Conservation (phyloP, 768 basidiomycete species). For the Tulasnella sp. region DNA sequence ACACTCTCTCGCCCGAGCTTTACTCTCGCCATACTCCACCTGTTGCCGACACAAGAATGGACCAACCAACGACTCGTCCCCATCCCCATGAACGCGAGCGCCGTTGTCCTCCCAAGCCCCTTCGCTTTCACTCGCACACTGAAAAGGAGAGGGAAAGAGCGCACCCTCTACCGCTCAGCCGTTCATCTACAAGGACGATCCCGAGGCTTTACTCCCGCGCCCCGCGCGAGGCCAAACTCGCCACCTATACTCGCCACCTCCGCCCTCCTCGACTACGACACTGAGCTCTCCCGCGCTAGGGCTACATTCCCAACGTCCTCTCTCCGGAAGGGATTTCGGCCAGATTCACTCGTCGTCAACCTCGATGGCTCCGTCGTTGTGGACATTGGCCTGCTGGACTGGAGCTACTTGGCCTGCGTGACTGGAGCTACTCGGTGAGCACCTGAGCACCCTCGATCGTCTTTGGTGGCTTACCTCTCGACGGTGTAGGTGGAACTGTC, state of each 20-base stretch:
- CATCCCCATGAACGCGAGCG: background rate
- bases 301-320: conserved; percentile 22
- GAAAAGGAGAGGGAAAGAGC: background rate
- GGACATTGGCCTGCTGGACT: conserved; percentile 89
- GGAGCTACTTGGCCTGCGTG: conserved; percentile 89
- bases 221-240: background rate
- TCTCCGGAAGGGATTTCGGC: conserved; percentile 48
- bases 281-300: conserved; percentile 20
- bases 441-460: background rate
- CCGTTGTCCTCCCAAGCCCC: background rate
- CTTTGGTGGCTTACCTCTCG: background rate
- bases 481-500: conserved; percentile 68
- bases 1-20: background rate
- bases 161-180: too few species aligned
- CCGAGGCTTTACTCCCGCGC: background rate
- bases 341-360: conserved; percentile 35
- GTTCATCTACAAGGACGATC: background rate
- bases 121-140: background rate
- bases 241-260: background rate
- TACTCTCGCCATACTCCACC: background rate
- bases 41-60: background rate
- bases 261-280: background rate
- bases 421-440: conserved; percentile 85
- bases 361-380: conserved; percentile 61
- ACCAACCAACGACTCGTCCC: background rate